phyloP scores from a whole-genome alignment of 2,329 filamentous ascomycete species.

The Fusarium sp. region DNA sequence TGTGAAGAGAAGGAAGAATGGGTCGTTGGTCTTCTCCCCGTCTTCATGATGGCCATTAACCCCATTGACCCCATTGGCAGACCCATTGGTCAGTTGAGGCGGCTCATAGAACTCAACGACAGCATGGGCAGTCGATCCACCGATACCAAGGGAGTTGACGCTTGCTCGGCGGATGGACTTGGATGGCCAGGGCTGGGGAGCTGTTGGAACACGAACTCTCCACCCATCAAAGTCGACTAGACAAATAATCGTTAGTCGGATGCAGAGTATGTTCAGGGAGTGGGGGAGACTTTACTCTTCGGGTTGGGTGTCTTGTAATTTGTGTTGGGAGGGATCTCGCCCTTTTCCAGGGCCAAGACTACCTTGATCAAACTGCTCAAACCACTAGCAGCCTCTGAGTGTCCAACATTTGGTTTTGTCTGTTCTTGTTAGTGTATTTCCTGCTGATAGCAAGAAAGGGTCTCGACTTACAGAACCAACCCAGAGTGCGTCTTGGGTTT shows the following conservation, averaged over 20 bases:
- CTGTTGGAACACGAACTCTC: conserved; percentile 40
- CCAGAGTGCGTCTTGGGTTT: conserved; percentile 47
- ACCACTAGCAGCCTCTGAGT: conserved; percentile 47
- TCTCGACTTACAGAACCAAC: conserved; percentile 58
- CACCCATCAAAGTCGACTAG: conserved; percentile 41
- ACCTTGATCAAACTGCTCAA: conserved; percentile 46
- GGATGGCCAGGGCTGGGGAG: conserved; percentile 39
- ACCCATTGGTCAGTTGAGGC: neutral
- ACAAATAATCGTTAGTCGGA: neutral
- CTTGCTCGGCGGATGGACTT: conserved; percentile 43
- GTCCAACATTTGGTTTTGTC: conserved; percentile 46
- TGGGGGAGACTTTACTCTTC: conserved; percentile 29
- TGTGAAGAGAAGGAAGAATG: conserved; percentile 31
- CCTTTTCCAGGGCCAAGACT: conserved; percentile 43
- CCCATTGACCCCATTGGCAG: neutral
- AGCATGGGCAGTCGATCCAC: conserved; percentile 59
- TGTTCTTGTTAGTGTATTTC: conserved; percentile 27
- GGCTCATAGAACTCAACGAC: conserved; percentile 51
- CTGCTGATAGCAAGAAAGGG: rapidly evolving
- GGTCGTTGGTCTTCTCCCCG: neutral
- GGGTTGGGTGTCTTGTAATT: conserved; percentile 43
- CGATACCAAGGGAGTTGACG: conserved; percentile 55
- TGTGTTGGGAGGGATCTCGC: conserved; percentile 43
- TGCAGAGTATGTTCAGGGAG: too few relatives aligned
- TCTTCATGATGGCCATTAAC: conserved; percentile 3